Evolutionary conservation across 2,329 filamentous ascomycete species (phyloP), one percentile per base, ranked within the genome.

Genomic region (Fusarium udum): DNA sequence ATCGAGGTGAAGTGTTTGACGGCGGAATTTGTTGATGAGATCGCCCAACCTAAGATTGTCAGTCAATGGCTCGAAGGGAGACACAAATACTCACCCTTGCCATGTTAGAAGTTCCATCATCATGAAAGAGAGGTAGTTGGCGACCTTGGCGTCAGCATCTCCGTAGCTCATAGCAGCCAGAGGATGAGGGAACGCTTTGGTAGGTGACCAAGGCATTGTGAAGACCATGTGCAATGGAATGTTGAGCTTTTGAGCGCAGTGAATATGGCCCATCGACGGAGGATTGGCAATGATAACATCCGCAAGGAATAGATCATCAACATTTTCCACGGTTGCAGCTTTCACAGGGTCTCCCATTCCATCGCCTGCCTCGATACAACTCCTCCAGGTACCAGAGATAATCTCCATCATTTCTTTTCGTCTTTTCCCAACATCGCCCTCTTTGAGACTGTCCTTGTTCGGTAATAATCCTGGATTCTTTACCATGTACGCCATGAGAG

Each of bases 91-190:
- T 56, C 64, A 83, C 80, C 92, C 92, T 82, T 94, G 92, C 92
- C 92, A 94, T 6, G 92, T 92, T 78, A 94, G 84, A 80, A 93
- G 88, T 64, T 94, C 92, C 32, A 94, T 90, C 64, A 93, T 85
- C 68, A 75, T 75, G 24, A 28, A 78, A 9, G 76, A 78, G 2
- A 78, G 51, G 20, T 76, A 78, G 22, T 78, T 78, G 7, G 76
- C 75, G 8, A 75, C 60, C 28, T 64, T 75, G 9, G 73, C 56
- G n/a, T 78, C 76, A 3, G 75, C 63, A n/a, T 75, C 48, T 11
- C 67, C 76, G 37, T 78, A 76, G 48, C 64, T 78, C 72, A 78
- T 74, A 5, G 58, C 88, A 92, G 68, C 78, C 56, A 75, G 67
- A 13, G 69, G 78, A 61, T 77, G 78, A 42, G 66, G 76, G 57